Conservation (phyloP, 169 alveolate species). For the Cyclospora cayetanensis region DNA sequence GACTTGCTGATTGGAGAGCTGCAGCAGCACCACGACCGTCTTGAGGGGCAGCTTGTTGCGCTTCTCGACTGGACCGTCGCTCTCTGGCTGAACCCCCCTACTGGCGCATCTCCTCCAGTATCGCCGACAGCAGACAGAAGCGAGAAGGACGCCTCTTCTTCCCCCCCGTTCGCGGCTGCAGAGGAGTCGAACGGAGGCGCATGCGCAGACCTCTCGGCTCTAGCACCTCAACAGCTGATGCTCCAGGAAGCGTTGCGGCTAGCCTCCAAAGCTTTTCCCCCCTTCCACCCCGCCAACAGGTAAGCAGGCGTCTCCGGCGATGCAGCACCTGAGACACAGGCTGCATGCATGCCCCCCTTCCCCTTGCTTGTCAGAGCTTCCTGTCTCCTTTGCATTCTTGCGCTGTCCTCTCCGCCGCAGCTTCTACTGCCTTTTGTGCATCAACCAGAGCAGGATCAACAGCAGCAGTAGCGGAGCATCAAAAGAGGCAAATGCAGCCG, state of each 20-base stretch:
- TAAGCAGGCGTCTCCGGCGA: neutral
- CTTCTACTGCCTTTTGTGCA: constrained; percentile 47
- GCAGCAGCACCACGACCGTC: constrained; percentile 47
- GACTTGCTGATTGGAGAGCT: neutral
- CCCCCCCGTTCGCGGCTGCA: too few relatives aligned
- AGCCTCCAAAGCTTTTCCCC: constrained; percentile 43
- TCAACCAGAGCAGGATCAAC: neutral
- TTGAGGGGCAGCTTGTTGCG: constrained; percentile 31
- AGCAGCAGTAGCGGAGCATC: constrained; percentile 10
- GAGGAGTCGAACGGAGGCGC: constrained; percentile 23
- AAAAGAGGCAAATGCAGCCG: constrained; percentile 51
- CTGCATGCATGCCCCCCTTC: constrained; percentile 4
- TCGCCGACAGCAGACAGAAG: neutral
- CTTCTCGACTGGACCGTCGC: constrained; percentile 57
- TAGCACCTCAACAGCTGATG: constrained; percentile 33
- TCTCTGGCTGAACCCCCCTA: constrained; percentile 11
- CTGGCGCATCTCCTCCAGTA: neutral
- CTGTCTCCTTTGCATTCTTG: neutral
- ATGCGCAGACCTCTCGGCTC: neutral
- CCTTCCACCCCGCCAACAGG: constrained; percentile 61
- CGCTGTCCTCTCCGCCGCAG: constrained; percentile 1
- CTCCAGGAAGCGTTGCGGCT: constrained; percentile 52
- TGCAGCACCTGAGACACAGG: neutral
- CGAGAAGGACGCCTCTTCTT: neutral
- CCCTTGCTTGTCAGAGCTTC: too few relatives aligned